Base-by-base conservation (phyloP, 2,329 filamentous ascomycete species). In the Exophiala sideris region DNA sequence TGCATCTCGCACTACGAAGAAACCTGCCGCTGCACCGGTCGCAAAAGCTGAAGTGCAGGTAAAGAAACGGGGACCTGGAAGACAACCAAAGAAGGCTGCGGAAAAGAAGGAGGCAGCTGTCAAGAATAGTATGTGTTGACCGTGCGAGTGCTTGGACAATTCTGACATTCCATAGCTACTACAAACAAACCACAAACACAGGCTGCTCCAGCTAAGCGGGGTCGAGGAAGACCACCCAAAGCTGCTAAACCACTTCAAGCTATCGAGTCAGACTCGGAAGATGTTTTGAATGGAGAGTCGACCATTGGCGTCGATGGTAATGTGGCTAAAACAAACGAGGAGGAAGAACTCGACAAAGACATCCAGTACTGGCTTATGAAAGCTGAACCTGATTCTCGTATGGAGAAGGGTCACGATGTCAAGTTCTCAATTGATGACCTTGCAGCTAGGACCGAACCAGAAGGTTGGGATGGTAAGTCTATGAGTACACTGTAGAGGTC, bases 391-490 rank as follows among this genome's bases (percentile, higher is more conserved):
- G 88, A 95, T 64, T 84, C 90, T 3, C 86, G 94, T 5, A 74
- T 91, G 12, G 90, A 95, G 68, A 92, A 91, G 50, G 92, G 91
- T 1, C 77, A 88, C 47, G 91, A 97, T 67, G 89, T 96, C 42
- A 87, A 84, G 62, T 99, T 97, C 73, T 95, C 91, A 1, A 96
- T 99, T 65, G 91, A 97, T 65, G 91, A 97, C 68, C 74, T 99
- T 34, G 80, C 81, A 11, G 80, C 82, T 0, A 87, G 83, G 65
- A 84, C 77, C 0, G 80, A 82, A 64, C 90, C 92, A 1, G 92
- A 97, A 67, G 86, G 89, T 1, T 99, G 94, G 94, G 88, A 95
- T 72, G 94, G 89, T 88, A 73, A 67, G 32, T 39, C 40, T 41
- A 48, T 10, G 16, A 34, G 6, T 18, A 20, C 20, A 7, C 29